phyloP scores from a whole-genome alignment of 2,329 filamentous ascomycete genomes.

The Escovopsis weberi region DNA sequence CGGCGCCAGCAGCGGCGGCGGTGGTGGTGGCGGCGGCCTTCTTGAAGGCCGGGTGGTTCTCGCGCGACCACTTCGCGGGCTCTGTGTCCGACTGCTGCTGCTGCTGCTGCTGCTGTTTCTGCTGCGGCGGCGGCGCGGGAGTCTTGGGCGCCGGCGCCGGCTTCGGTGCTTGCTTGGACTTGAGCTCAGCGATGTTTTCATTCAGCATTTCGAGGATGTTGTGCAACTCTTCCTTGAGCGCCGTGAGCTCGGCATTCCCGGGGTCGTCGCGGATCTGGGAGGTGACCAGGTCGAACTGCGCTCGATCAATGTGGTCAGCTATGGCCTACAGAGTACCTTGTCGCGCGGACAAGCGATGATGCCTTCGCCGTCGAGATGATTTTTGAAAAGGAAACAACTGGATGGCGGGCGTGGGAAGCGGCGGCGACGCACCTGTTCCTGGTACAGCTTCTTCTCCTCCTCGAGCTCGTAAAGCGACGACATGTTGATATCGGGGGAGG shows the following conservation, averaged over 20 bases:
- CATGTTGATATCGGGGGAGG: slow-evolving; percentile 9
- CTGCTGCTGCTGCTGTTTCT: background rate
- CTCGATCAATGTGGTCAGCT: slow-evolving; percentile 8
- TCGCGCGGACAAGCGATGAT: background rate
- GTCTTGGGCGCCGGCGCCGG: slow-evolving; percentile 21
- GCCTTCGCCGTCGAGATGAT: too few species aligned
- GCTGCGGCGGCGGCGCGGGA: slow-evolving; percentile 15
- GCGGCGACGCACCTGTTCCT: slow-evolving; percentile 36
- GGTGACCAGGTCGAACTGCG: slow-evolving; percentile 62
- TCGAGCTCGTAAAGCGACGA: slow-evolving; percentile 27
- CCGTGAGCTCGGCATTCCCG: slow-evolving; percentile 62
- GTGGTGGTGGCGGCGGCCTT: slow-evolving; percentile 20
- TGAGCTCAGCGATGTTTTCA: slow-evolving; percentile 67
- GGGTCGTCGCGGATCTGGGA: slow-evolving; percentile 66
- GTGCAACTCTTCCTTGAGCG: slow-evolving; percentile 67
- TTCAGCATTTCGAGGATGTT: slow-evolving; percentile 67
- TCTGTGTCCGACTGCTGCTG: slow-evolving; percentile 16
- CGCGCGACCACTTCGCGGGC: slow-evolving; percentile 63
- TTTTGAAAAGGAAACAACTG: background rate
- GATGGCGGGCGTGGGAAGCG: background rate
- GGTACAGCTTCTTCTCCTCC: slow-evolving; percentile 38
- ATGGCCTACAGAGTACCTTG: background rate
- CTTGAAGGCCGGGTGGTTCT: slow-evolving; percentile 66
- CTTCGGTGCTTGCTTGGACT: slow-evolving; percentile 34
- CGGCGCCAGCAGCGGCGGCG: too few species aligned